Conservation (phyloP, 2,329 filamentous ascomycete genomes). For the Erysiphe pulchra region DNA sequence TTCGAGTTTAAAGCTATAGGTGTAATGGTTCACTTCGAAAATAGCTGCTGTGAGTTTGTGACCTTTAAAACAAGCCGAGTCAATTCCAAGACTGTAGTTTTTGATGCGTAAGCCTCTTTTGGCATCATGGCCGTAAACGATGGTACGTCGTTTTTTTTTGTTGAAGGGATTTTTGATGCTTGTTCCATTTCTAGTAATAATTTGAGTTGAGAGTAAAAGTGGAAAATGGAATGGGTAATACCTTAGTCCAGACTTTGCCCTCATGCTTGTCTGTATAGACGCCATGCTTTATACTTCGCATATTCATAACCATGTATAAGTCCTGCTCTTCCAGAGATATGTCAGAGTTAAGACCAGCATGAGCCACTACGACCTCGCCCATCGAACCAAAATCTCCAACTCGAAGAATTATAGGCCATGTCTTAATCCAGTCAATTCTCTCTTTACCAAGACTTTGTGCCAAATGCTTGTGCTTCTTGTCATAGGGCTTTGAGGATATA, state of each 20-base stretch:
- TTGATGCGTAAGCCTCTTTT: constrained; percentile 39
- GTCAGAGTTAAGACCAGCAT: constrained; percentile 63
- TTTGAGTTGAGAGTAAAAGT: not conserved
- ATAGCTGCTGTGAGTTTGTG: constrained; percentile 53
- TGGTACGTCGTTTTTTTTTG: constrained; percentile 26
- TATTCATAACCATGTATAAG: constrained; percentile 69
- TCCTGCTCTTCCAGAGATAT: constrained; percentile 44
- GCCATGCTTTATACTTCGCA: constrained; percentile 32
- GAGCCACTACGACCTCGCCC: constrained; percentile 48
- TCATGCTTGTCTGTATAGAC: constrained; percentile 8
- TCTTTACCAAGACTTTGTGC: constrained; percentile 14
- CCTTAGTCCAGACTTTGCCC: constrained; percentile 12
- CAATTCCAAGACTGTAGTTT: constrained; percentile 59
- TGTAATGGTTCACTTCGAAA: constrained; percentile 28
- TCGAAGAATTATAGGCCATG: constrained; percentile 53
- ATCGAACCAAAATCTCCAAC: constrained; percentile 34
- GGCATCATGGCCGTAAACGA: constrained; percentile 75
- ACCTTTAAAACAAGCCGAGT: constrained; percentile 59
- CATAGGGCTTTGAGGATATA: constrained; percentile 3
- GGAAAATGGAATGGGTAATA: constrained; percentile 1
- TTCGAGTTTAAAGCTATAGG: constrained; percentile 9
- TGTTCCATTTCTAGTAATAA: constrained; percentile 26
- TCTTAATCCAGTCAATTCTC: constrained; percentile 42
- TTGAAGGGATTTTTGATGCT: constrained; percentile 17
- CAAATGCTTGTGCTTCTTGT: constrained; percentile 8